Base-by-base conservation (phyloP, 1,284 basidiomycete species). In the Cryptococcus maquisensis region DNA sequence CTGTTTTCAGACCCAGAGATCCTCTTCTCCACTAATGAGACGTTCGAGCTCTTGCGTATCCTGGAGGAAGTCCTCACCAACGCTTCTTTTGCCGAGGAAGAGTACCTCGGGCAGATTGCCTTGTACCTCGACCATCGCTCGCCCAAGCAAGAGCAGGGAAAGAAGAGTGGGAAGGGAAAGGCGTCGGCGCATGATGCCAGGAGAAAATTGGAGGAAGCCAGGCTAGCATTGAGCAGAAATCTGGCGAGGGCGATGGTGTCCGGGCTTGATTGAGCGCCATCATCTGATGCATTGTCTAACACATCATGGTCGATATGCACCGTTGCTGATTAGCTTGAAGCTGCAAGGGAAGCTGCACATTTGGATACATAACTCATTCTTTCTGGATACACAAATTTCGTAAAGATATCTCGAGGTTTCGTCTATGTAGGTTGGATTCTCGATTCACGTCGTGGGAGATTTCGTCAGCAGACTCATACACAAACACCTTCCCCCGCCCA, bases 11-110 rank as follows among this genome's bases (percentile, higher is more conserved):
- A 74, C 49, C 50, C 65, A 16, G 73, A 75, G 12, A 69, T 76
- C 23, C 61, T 76, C 10, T 62, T 80, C 52, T 56, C 66, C 2
- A 62, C 74, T 2, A 56, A 68, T 13, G 73, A 74, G 46, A 78
- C 77, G 1, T 78, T 75, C 46, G 78, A 79, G 53, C 68, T 79
- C 20, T 66, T 80, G 52, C 66, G 77, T 2, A 65, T 75, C 16
- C 57, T 79, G n/a, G 76, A 79, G 53, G 77, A 79, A 32, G 65
- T 79, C 20, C 63, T 69, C 6, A 51, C 62, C 1, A 69, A 67
- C 41, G 65, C 74, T 2, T 52, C 55, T 8, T 72, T 62, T 45
- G 72, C 73, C 3, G 65, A 70, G 0, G 49, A 55, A 15, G 70
- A 70, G 26, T 75, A 75, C 54, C 66, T 77, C n/a, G 49, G 54